Conservation (phyloP, 2,329 filamentous ascomycete species). For the Stemphylium lycopersici region DNA sequence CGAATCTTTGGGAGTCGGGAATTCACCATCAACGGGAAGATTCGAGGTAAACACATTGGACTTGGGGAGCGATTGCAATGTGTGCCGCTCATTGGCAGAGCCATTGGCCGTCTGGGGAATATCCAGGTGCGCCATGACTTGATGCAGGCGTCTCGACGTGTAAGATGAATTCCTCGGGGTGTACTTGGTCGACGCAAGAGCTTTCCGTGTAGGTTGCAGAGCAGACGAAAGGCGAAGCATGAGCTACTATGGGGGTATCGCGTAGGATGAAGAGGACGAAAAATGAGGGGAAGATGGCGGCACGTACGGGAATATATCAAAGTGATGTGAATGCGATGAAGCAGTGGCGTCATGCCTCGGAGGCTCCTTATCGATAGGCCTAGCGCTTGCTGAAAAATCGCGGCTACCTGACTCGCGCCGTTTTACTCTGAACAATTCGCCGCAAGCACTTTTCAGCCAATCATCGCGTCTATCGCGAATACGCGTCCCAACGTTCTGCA, state of each 20-base stretch:
- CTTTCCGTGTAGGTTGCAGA: constrained; percentile 10
- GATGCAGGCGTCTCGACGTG: constrained; percentile 45
- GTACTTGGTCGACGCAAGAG: constrained; percentile 2
- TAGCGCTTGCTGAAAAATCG: constrained; percentile 1
- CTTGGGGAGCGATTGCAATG: constrained; percentile 64
- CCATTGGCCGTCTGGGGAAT: constrained; percentile 32
- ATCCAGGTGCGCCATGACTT: constrained; percentile 54
- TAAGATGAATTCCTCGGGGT: constrained; percentile 14
- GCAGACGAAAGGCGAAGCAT: constrained; percentile 25
- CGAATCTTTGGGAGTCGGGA: constrained; percentile 79
- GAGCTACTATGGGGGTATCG: constrained; percentile 2
- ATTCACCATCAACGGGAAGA: constrained; percentile 77
- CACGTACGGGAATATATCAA: constrained; percentile 6
- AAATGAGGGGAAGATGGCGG: constrained; percentile 14
- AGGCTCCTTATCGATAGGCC: constrained; percentile 28
- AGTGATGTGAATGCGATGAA: constrained; percentile 26
- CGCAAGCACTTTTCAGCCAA: constrained; percentile 1
- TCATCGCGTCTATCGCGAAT: neutral
- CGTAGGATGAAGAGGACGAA: neutral
- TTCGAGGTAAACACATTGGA: constrained; percentile 68
- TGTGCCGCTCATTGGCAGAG: constrained; percentile 30
- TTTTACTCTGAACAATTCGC: neutral
- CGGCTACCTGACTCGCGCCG: constrained; percentile 25
- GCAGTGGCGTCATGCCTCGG: constrained; percentile 34
- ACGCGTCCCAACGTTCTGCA: neutral